Percentiles rank a stretch among this genome's conserved stretches.
Conservation (phyloP, 148 eudicot species). For the Hydrangea macrophylla region DNA sequence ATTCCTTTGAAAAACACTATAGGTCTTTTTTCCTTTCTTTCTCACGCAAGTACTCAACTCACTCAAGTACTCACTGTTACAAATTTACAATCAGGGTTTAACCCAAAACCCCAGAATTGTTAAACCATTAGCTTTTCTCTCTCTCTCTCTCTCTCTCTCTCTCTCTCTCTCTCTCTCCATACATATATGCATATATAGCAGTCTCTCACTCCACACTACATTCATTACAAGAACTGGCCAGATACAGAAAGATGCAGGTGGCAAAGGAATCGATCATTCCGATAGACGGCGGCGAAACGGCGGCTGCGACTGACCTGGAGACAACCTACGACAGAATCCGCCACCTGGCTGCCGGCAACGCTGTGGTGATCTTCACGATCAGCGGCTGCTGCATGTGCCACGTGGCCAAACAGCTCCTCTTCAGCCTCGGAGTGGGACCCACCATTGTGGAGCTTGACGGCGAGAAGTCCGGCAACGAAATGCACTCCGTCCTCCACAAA, state of each 20-base stretch:
- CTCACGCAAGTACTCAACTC: too few relatives aligned
- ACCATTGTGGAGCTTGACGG: constrained; percentile 51
- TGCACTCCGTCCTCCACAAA: constrained; percentile 24
- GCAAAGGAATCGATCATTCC: constrained; percentile 8
- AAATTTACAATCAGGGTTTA: too few relatives aligned
- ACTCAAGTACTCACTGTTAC: too few relatives aligned
- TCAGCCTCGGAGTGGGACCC: constrained; percentile 69
- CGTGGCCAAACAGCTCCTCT: constrained; percentile 65
- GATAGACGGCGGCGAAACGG: constrained; percentile 7
- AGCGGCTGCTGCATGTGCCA: constrained; percentile 79
- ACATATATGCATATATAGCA: too few relatives aligned
- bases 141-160: too few relatives aligned
- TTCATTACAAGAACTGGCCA: too few relatives aligned
- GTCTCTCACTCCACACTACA: too few relatives aligned
- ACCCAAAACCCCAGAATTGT: too few relatives aligned
- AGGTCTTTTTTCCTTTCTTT: too few relatives aligned
- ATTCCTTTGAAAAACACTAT: too few relatives aligned
- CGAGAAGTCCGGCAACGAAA: constrained; percentile 21
- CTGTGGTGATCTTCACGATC: constrained; percentile 60
- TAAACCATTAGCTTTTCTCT: too few relatives aligned
- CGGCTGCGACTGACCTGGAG: constrained; percentile 18
- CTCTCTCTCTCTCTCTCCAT: too few relatives aligned
- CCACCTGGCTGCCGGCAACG: constrained; percentile 38
- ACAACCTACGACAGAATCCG: constrained; percentile 35
- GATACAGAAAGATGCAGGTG: constrained; percentile 16